Evolutionary conservation across 805 yeast species (phyloP).

Genomic region (Kockiozyma suomiensis): DNA sequence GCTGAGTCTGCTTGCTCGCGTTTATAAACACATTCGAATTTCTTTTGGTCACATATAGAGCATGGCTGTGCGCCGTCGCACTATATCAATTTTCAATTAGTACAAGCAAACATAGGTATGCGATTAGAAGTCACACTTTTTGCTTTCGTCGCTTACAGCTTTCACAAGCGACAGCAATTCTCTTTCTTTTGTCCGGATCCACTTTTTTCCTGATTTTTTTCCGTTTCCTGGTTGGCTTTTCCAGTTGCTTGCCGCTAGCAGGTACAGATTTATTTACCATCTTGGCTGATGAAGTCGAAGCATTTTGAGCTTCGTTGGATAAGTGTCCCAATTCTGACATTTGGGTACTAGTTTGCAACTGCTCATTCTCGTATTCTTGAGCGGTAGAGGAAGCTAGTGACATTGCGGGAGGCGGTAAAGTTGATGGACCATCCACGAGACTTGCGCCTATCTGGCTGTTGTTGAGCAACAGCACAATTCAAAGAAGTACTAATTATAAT

Average conservation of each 20-base stretch:
- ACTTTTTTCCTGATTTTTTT: slow-evolving; percentile 18
- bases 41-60: slow-evolving; percentile 41
- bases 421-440: too few relatives aligned
- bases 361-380: too few relatives aligned
- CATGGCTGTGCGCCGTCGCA: slow-evolving; percentile 45
- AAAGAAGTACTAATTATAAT: too few relatives aligned
- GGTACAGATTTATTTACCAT: not conserved
- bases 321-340: too few relatives aligned
- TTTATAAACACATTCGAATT: slow-evolving; percentile 38
- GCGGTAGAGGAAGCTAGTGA: too few relatives aligned
- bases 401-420: too few relatives aligned
- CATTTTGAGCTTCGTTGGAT: too few relatives aligned
- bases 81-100: not conserved
- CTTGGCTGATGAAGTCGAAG: not conserved
- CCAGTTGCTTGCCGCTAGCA: not conserved
- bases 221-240: not conserved
- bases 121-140: slow-evolving; percentile 1
- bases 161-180: slow-evolving; percentile 53
- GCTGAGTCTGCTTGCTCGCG: not conserved
- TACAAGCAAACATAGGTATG: not conserved
- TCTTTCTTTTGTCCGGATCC: slow-evolving; percentile 42
- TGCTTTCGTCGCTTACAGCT: slow-evolving; percentile 50
- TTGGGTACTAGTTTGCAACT: too few relatives aligned
- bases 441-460: too few relatives aligned
- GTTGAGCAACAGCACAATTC: too few relatives aligned